These are phyloP conservation scores for Tranzscheliella williamsii DNA, from an alignment of 1,284 basidiomycete genomes.

Conservation along the genomic window DNA sequence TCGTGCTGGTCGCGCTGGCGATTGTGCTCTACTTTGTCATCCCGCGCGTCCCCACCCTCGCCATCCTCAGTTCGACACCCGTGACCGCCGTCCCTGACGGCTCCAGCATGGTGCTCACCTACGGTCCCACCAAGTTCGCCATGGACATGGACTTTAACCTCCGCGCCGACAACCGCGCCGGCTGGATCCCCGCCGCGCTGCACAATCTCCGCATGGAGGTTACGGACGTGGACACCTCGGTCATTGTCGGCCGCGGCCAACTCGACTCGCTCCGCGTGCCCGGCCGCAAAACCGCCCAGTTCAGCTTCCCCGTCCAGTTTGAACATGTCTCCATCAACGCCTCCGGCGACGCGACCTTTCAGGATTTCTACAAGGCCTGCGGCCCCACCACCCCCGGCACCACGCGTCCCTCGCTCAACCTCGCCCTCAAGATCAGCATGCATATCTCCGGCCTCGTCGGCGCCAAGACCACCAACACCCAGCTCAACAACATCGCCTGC, in stretches of 20 bases:
- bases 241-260: conserved; percentile 32
- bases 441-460: conserved; percentile 41
- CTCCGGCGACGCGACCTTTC: conserved; percentile 45
- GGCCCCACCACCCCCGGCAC: conserved; percentile 21
- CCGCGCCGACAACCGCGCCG: conserved; percentile 37
- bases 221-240: conserved; percentile 28
- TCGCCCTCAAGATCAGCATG: conserved; percentile 37
- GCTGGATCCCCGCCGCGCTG: conserved; percentile 33
- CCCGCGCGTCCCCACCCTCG: conserved; percentile 49
- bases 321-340: conserved; percentile 38
- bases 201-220: conserved; percentile 33
- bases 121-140: conserved; percentile 39
- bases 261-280: conserved; percentile 18
- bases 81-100: conserved; percentile 45
- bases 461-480: conserved; percentile 28
- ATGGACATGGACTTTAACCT: conserved; percentile 53
- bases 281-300: conserved; percentile 21
- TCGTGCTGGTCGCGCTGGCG: conserved; percentile 22
- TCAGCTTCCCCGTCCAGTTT: conserved; percentile 46
- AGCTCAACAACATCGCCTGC: conserved; percentile 29
- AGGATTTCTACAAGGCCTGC: conserved; percentile 41
- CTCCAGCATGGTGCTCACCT: conserved; percentile 36
- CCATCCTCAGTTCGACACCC: conserved; percentile 36
- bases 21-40: conserved; percentile 52
- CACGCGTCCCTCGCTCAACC: conserved; percentile 31